phyloP scores from a whole-genome alignment of 2,329 filamentous ascomycete genomes.

The Didymella keratinophila region DNA sequence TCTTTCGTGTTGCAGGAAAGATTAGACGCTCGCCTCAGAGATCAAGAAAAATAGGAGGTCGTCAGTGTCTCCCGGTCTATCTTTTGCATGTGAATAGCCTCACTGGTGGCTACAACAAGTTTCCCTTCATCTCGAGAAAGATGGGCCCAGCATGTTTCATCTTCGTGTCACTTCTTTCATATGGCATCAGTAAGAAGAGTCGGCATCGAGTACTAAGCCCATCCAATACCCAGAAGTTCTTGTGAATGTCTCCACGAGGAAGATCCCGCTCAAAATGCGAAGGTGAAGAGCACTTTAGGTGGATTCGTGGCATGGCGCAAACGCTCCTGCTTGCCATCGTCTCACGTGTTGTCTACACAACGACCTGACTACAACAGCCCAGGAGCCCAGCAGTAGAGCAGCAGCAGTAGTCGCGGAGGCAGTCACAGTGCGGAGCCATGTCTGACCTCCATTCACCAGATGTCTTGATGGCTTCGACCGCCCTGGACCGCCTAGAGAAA shows the following conservation, averaged over 20 bases:
- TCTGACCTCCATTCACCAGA: not conserved
- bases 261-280: not conserved
- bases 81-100: too few species aligned
- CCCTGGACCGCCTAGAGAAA: constrained; percentile 25
- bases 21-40: too few species aligned
- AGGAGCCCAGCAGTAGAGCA: not conserved
- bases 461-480: constrained; percentile 7
- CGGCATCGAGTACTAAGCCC: too few species aligned
- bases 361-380: too few species aligned
- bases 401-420: not conserved
- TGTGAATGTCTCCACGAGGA: not conserved
- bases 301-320: constrained; percentile 10
- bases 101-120: too few species aligned
- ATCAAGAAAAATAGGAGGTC: too few species aligned
- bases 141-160: too few species aligned
- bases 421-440: constrained; percentile 1
- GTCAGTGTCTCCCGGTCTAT: too few species aligned
- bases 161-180: too few species aligned
- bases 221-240: too few species aligned
- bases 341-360: not conserved
- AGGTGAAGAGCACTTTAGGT: not conserved
- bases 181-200: too few species aligned
- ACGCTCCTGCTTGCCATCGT: not conserved
- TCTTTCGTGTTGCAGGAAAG: not conserved
- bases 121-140: too few species aligned